Base-by-base conservation (phyloP, 805 yeast species). In the Candida anglica region DNA sequence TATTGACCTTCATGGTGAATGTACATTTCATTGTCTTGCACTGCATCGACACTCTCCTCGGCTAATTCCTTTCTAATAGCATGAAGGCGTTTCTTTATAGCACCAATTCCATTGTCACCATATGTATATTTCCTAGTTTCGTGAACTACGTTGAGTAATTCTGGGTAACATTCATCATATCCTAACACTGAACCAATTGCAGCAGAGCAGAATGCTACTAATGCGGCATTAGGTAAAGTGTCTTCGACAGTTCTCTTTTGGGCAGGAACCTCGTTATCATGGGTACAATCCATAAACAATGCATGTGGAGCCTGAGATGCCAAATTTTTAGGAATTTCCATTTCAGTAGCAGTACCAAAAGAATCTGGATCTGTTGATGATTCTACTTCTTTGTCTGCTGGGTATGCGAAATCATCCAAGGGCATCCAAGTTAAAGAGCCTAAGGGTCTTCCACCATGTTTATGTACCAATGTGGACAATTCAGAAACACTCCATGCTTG, bases 131-230 rank as follows among this genome's bases (percentile, higher is more conserved):
- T 60, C 39, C 95, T 71, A 4, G 59, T 64, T 52, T 91, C 98
- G 26, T 69, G 62, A 13, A 91, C 98, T 27, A 91, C 81, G 52
- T 89, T 82, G 28, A 93, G 64, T 18, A 87, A 63, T 25, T 74
- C 67, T 6, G 97, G 97, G 56, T 82, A 93, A 33, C 91, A 76
- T 60, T 91, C 98, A 52, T 91, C 98, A 48, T 78, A 88, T 11
- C 98, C 98, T 60, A 85, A 81, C 0, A 87, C 94, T 1, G 96
- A 82, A 3, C 98, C 98, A 29, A 88, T 81, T 2, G 97, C 96
- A 34, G 95, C 85, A 1, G 94, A 79, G 49, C 98, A 89, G 54
- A 91, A 75, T 0, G 97, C 81, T 3, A 93, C 97, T 33, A 91
- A 67, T 0, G 96, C 98, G 3, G 97, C 97, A 49, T 84, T 91